Evolutionary conservation across 305 asterid species (phyloP).

Genomic region (Plantago coronopus): DNA sequence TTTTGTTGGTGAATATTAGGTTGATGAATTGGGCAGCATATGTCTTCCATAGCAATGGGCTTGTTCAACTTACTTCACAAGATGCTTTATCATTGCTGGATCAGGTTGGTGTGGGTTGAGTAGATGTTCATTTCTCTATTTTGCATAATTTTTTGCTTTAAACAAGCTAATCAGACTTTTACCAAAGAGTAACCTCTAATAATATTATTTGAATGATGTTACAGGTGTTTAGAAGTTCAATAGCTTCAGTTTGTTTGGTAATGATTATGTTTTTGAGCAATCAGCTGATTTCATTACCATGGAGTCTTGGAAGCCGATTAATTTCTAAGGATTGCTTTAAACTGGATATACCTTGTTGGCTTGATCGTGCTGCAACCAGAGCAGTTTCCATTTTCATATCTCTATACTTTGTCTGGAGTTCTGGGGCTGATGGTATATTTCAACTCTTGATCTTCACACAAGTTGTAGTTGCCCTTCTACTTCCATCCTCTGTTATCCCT

Average conservation of each 20-base stretch:
- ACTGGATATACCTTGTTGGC: conserved; percentile 86
- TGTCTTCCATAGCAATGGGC: conserved; percentile 62
- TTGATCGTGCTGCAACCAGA: conserved; percentile 83
- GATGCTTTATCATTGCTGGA: conserved; percentile 85
- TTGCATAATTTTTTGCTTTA: conserved; percentile 14
- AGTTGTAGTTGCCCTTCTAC: conserved; percentile 77
- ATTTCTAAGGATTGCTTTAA: conserved; percentile 53
- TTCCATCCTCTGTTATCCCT: conserved; percentile 90
- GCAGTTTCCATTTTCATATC: conserved; percentile 73
- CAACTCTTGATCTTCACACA: conserved; percentile 74
- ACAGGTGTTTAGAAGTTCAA: conserved; percentile 73
- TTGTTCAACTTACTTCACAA: conserved; percentile 63
- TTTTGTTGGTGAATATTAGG: conserved; percentile 67
- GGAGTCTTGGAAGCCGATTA: conserved; percentile 73
- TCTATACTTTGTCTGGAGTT: conserved; percentile 66
- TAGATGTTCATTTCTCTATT: conserved; percentile 12
- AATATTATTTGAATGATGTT: conserved; percentile 23
- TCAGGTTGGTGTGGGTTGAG: conserved; percentile 53
- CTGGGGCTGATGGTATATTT: conserved; percentile 88
- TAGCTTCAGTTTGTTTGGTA: conserved; percentile 55
- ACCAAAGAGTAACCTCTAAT: conserved; percentile 7
- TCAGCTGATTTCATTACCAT: conserved; percentile 67
- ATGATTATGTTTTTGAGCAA: conserved; percentile 58
- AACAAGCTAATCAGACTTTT: neutral
- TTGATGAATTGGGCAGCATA: conserved; percentile 69